These are phyloP conservation scores for cucumber (Cucumis sativus) DNA, from an alignment of 306 rosid species.

Conservation along the genomic window Cucumber_9930_V3 NC_026658.2:6642001-6642500, in stretches of 20 bases:
- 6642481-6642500: too few species aligned
- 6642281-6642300: neutral
- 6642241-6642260: neutral
- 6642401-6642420: neutral
- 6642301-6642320: neutral
- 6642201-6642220: neutral
- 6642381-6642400: neutral
- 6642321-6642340: neutral
- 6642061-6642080: neutral
- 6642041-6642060: conserved; percentile 14
- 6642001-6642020: conserved; percentile 47
- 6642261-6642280: neutral
- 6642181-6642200: neutral
- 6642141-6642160: neutral
- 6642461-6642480: neutral
- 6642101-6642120: neutral
- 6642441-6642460: neutral
- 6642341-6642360: neutral
- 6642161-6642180: neutral
- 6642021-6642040: conserved; percentile 59
- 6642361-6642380: neutral
- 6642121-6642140: neutral
- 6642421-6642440: neutral
- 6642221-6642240: neutral
- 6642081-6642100: neutral